Evolutionary conservation across 768 basidiomycete species (phyloP).

Genomic region (Leccinum boreale): DNA sequence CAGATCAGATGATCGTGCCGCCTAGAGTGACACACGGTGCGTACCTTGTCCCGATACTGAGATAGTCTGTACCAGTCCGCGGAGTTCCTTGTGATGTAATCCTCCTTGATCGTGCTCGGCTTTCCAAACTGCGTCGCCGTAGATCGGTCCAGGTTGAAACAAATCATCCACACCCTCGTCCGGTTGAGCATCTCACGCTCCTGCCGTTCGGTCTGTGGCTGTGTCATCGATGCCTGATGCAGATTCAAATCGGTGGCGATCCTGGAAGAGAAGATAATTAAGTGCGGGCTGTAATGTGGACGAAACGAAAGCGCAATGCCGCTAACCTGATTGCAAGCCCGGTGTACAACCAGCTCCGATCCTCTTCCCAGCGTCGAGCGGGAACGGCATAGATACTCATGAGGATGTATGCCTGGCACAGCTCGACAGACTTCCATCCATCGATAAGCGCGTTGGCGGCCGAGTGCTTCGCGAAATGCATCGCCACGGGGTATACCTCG

Average conservation of each 20-base stretch:
- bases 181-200: constrained; percentile 84
- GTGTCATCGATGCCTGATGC: constrained; percentile 59
- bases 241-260: constrained; percentile 89
- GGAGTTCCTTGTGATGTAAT: constrained; percentile 70
- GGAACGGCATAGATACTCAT: constrained; percentile 82
- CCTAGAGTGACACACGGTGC: constrained; percentile 6
- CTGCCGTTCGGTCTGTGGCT: constrained; percentile 68
- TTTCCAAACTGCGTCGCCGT: constrained; percentile 88
- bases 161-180: constrained; percentile 86
- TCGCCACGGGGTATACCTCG: constrained; percentile 82
- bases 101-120: constrained; percentile 84
- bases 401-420: constrained; percentile 88
- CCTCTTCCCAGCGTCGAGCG: constrained; percentile 84
- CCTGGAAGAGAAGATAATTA: constrained; percentile 30
- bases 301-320: background rate
- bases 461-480: constrained; percentile 84
- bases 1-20: background rate
- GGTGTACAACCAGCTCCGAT: constrained; percentile 85
- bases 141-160: constrained; percentile 85
- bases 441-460: constrained; percentile 79
- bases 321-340: constrained; percentile 76
- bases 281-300: background rate
- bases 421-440: constrained; percentile 82
- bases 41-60: constrained; percentile 54
- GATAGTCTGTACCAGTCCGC: constrained; percentile 75